These are phyloP conservation scores for Magnolia changhungtana DNA, from an alignment of 164 flowering plant genomes.

Conservation along the genomic window DNA sequence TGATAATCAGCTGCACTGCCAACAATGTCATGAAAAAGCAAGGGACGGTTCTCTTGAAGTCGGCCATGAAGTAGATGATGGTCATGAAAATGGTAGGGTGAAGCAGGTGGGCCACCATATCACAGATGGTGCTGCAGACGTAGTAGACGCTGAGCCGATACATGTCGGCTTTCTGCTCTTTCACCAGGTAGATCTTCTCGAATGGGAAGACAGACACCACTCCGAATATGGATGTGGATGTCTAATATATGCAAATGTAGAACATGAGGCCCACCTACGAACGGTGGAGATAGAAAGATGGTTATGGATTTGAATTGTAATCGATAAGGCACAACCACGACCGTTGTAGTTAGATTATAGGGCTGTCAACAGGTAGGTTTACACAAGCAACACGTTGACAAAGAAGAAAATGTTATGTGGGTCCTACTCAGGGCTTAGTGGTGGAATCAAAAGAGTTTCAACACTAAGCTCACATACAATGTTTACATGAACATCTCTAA, in stretches of 20 bases:
- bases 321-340: too few species aligned
- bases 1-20: constrained; percentile 51
- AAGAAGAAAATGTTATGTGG: too few species aligned
- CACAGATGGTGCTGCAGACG: constrained; percentile 77
- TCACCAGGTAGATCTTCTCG: constrained; percentile 75
- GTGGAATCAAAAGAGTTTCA: too few species aligned
- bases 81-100: constrained; percentile 83
- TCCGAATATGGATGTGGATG: constrained; percentile 87
- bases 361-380: too few species aligned
- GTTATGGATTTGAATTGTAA: background rate
- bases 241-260: constrained; percentile 97
- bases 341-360: too few species aligned
- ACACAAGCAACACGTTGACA: too few species aligned
- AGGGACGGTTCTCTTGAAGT: constrained; percentile 64
- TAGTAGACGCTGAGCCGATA: constrained; percentile 88
- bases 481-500: too few species aligned
- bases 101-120: constrained; percentile 83
- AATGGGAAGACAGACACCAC: constrained; percentile 96
- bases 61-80: constrained; percentile 94
- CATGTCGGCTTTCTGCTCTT: constrained; percentile 95
- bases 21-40: constrained; percentile 82
- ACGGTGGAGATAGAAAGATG: background rate
- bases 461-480: too few species aligned
- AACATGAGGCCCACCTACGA: constrained; percentile 81
- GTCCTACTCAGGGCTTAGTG: too few species aligned